Evolutionary conservation across 2,329 filamentous ascomycete genomes (phyloP), one percentile per base, ranked within the genome.

Genomic region (Ophiocordyceps camponoti-leonardi): DNA sequence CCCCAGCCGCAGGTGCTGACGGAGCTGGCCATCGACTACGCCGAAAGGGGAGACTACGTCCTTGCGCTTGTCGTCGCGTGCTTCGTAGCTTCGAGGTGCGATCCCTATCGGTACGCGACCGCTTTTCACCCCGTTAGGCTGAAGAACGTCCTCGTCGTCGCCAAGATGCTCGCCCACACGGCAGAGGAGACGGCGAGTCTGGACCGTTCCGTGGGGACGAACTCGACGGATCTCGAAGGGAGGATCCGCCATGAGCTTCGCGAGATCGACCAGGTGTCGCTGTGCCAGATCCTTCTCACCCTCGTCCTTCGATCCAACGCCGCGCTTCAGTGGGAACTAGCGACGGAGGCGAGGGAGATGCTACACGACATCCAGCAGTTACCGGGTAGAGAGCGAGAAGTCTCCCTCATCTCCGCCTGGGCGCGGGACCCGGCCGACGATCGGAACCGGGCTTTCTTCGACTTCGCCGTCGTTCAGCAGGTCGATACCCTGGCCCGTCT

Each of bases 201-300:
- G 10, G 51, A 47, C 33, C 52, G 48, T 33, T 50, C 51, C 43
- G 49, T 55, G n/a, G n/a, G n/a, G n/a, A n/a, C 20, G 55, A 59
- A 41, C 51, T 53, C 60, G 2, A 49, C 60, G 2, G 45, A 48
- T 44, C 44, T 60, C n/a, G 52, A 55, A 19, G 42, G 51, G 41
- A 47, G 53, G 44, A 49, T 52, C 14, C 51, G 58, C 1, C 51
- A 64, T 19, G 48, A 54, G 0, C 52, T 76, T 18, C 54, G 56
- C 4, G 61, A 64, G 16, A 65, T 71, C 11, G 73, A 77, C 47
- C 71, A 72, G 49, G 64, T 73, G 3, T 70, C 67, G 11, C 58
- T 76, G 44, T 71, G 69, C 49, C 72, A 78, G 51, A 68, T 68
- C 46, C 54, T 78, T 14, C 59, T 77, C 45, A 59, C 67, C 35